A percentile compares a stretch with the other conserved stretches of the same genome.
phyloP scores from a whole-genome alignment of 495 filamentous ascomycete species.

The Trichoderma reesei region DNA sequence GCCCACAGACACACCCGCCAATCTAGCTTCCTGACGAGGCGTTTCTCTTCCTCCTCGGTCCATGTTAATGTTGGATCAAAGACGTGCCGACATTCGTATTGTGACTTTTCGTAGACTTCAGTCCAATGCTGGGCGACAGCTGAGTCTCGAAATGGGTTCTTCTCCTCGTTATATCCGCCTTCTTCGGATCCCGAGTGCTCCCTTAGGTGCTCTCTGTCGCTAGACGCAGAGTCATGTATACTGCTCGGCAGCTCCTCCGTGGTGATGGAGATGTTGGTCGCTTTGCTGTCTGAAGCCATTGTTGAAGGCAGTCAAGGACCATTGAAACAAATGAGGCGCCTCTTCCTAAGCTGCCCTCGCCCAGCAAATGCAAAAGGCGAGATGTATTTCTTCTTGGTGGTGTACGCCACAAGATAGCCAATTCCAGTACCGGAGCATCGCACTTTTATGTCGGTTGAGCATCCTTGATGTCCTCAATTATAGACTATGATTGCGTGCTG shows the following conservation, averaged over 20 bases:
- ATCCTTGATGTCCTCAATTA: too few species aligned
- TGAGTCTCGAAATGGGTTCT: slow-evolving; percentile 38
- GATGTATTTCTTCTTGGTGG: too few species aligned
- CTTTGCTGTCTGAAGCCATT: neutral
- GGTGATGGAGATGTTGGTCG: neutral
- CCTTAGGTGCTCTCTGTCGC: neutral
- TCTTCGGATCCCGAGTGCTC: slow-evolving; percentile 14
- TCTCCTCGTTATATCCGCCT: neutral
- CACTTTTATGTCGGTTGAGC: too few species aligned
- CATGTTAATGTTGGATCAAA: slow-evolving; percentile 45
- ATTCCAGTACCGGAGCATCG: too few species aligned
- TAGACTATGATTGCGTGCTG: too few species aligned
- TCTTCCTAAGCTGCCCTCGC: too few species aligned
- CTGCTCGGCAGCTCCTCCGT: neutral
- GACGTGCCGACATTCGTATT: slow-evolving; percentile 40
- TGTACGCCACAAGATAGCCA: too few species aligned
- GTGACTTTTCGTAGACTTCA: slow-evolving; percentile 37
- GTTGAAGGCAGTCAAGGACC: neutral
- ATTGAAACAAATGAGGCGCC: too few species aligned
- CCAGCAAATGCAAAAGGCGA: too few species aligned
- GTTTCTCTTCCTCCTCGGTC: slow-evolving; percentile 44
- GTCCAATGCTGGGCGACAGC: slow-evolving; percentile 37
- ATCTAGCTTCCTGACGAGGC: slow-evolving; percentile 42
- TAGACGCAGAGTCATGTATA: neutral
- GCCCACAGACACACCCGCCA: slow-evolving; percentile 41